A percentile compares a stretch with the other conserved stretches of the same genome.
Evolutionary conservation across 305 asterid genomes (phyloP).

Genomic region (Fraxinus paxiana): DNA sequence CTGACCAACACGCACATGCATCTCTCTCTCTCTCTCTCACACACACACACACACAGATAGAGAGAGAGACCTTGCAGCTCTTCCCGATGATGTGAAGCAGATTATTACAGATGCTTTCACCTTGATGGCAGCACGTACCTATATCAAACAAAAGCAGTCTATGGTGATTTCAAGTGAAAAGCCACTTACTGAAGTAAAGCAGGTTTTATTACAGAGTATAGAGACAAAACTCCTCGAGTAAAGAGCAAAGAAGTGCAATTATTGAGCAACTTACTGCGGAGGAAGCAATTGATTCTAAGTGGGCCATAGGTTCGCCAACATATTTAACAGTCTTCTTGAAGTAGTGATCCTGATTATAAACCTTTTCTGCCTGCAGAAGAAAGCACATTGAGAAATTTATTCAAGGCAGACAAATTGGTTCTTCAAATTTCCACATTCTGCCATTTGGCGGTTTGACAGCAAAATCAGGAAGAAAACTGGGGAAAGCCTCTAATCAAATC

Average conservation of each 20-base stretch:
- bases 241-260: slow-evolving; percentile 1
- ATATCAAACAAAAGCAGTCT: slow-evolving; percentile 22
- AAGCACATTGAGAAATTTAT: not conserved
- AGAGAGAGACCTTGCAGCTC: slow-evolving; percentile 59
- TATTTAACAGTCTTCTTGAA: slow-evolving; percentile 69
- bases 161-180: not conserved
- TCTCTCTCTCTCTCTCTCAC: too few relatives aligned
- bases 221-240: not conserved
- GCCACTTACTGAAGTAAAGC: not conserved
- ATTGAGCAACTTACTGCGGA: slow-evolving; percentile 53
- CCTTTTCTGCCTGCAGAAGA: slow-evolving; percentile 74
- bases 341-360: slow-evolving; percentile 70
- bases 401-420: not conserved
- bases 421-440: not conserved
- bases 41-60: too few relatives aligned
- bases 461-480: not conserved
- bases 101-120: slow-evolving; percentile 78
- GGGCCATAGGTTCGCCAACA: slow-evolving; percentile 75
- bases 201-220: not conserved
- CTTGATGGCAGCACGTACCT: slow-evolving; percentile 90
- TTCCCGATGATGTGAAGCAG: slow-evolving; percentile 81
- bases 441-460: not conserved
- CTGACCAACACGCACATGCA: not conserved
- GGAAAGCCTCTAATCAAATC: not conserved
- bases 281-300: slow-evolving; percentile 85